Percentiles rank a stretch among this genome's conserved stretches.
These are phyloP conservation scores for Penicillium sp. DNA, from an alignment of 2,329 filamentous ascomycete genomes.

Conservation along the genomic window DNA sequence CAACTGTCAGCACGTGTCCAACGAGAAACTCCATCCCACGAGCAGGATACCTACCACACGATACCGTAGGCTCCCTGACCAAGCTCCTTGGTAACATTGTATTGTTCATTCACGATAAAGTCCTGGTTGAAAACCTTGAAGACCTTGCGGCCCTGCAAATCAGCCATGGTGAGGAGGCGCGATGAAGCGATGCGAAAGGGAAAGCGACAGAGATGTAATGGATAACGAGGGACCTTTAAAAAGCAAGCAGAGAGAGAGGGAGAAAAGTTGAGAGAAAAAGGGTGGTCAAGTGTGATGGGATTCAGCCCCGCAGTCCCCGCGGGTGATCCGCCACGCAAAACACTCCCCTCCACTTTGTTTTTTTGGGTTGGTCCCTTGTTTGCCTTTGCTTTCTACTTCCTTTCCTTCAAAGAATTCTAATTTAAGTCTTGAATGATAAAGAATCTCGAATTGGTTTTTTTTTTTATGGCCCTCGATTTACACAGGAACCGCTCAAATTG, in stretches of 20 bases:
- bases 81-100: slow-evolving; percentile 97
- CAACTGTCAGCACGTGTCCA: slow-evolving; percentile 1
- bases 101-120: slow-evolving; percentile 96
- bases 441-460: too few relatives aligned
- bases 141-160: slow-evolving; percentile 75
- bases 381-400: not conserved
- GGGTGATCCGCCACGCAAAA: slow-evolving; percentile 16
- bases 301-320: slow-evolving; percentile 29
- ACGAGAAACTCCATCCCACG: not conserved
- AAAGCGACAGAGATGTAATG: slow-evolving; percentile 3
- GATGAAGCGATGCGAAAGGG: not conserved
- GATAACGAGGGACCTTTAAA: not conserved
- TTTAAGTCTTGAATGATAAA: too few relatives aligned
- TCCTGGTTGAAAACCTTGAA: slow-evolving; percentile 99
- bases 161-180: slow-evolving; percentile 50
- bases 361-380: not conserved
- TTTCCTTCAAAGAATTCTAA: not conserved
- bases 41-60: slow-evolving; percentile 70
- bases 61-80: slow-evolving; percentile 98
- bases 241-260: slow-evolving; percentile 4
- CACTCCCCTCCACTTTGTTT: not conserved
- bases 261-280: slow-evolving; percentile 7
- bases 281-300: slow-evolving; percentile 21
- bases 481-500: not conserved
- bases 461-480: not conserved